A percentile compares a stretch with the other conserved stretches of the same genome.
Conservation (phyloP, 2,329 filamentous ascomycete species). For the Diaporthe nobilis region DNA sequence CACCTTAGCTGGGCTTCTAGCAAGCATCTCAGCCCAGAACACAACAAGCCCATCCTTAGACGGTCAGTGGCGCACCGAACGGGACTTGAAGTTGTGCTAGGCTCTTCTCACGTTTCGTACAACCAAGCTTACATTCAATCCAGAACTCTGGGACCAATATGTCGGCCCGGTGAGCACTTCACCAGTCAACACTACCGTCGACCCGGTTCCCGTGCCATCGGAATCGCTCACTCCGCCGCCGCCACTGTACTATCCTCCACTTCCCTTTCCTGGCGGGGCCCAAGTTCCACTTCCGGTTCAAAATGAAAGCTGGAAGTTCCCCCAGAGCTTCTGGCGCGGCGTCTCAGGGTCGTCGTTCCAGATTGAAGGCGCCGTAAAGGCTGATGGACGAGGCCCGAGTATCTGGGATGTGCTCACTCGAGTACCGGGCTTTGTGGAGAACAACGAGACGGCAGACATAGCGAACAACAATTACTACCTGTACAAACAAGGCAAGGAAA, state of each 20-base stretch:
- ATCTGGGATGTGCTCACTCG: constrained; percentile 32
- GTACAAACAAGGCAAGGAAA: constrained; percentile 18
- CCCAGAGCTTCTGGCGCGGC: constrained; percentile 24
- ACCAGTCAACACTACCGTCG: constrained; percentile 1
- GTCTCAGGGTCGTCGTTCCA: constrained; percentile 22
- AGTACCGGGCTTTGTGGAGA: constrained; percentile 7
- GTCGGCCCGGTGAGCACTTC: constrained; percentile 22
- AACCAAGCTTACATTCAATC: neutral
- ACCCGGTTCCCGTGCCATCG: constrained; percentile 13
- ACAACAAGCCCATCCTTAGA: constrained; percentile 1
- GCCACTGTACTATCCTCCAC: constrained; percentile 15
- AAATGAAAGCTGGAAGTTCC: constrained; percentile 31
- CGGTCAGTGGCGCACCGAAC: neutral
- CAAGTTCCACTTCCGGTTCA: constrained; percentile 9
- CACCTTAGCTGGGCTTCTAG: neutral
- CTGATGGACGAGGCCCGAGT: constrained; percentile 25
- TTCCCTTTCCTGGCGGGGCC: constrained; percentile 12
- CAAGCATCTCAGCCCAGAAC: neutral
- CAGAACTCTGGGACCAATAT: constrained; percentile 29
- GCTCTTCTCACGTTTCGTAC: neutral
- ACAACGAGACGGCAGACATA: constrained; percentile 22
- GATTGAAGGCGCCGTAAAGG: constrained; percentile 25
- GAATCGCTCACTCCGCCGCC: constrained; percentile 28
- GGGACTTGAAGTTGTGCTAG: neutral
- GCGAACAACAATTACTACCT: constrained; percentile 27